These are phyloP conservation scores for Pezizomycotina sp. DNA, from an alignment of 2,329 filamentous ascomycete genomes.

Conservation along the genomic window DNA sequence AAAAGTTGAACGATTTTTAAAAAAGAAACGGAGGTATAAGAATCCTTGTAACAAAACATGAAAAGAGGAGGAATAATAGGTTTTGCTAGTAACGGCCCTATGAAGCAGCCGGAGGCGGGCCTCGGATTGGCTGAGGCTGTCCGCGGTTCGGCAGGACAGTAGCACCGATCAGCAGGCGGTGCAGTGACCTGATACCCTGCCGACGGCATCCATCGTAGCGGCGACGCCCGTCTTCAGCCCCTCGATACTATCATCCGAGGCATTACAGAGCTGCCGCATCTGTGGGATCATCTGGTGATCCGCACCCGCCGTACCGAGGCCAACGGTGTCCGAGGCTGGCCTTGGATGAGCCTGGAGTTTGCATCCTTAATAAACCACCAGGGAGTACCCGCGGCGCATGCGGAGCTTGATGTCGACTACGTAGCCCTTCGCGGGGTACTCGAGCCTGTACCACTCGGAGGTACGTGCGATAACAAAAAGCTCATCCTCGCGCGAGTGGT, in stretches of 20 bases:
- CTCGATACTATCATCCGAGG: conserved; percentile 24
- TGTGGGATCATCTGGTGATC: conserved; percentile 13
- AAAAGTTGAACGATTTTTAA: too few species aligned
- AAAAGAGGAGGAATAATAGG: too few species aligned
- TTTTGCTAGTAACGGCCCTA: too few species aligned
- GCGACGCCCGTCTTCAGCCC: conserved; percentile 26
- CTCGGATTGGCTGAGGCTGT: too few species aligned
- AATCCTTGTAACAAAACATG: too few species aligned
- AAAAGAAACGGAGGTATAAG: too few species aligned
- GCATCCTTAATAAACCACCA: conserved; percentile 37
- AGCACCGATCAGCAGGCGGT: too few species aligned
- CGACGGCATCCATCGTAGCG: conserved; percentile 23
- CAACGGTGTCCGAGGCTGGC: conserved; percentile 18
- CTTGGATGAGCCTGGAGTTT: conserved; percentile 21
- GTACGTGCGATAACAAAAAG: conserved; percentile 39
- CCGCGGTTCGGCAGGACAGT: too few species aligned
- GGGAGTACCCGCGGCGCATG: conserved; percentile 33
- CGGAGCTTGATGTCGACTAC: conserved; percentile 39
- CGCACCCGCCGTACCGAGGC: conserved; percentile 18
- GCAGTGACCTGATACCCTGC: too few species aligned
- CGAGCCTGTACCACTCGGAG: conserved; percentile 42
- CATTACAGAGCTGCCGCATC: conserved; percentile 22
- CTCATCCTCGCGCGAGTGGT: conserved; percentile 36
- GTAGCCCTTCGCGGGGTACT: conserved; percentile 35
- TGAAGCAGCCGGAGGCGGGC: too few species aligned